Evolutionary conservation across 1,139 yeast genomes (phyloP), one percentile per base, ranked within the genome.

Genomic region (Blastobotrys niveus): DNA sequence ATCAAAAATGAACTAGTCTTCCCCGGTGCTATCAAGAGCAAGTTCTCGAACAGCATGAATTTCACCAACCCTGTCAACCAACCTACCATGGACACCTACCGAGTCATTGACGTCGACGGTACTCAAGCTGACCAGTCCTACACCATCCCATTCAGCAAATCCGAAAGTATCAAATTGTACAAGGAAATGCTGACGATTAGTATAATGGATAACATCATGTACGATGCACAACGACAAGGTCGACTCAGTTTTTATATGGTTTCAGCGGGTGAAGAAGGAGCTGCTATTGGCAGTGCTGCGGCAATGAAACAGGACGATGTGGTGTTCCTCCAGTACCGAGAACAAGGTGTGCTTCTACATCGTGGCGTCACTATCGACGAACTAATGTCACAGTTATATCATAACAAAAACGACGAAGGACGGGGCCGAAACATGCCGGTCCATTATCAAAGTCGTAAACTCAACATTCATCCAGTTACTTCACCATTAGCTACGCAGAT

Each of bases 181-280:
- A 51, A 47, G 24, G 62, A 63, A 27, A 64, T 64, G 68, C 49
- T 62, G 37, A 60, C 64, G 4, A 51, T 62, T 29, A 52, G 58
- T 39, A 58, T 61, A 30, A 48, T 61, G 56, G 65, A 61, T 41
- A 43, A 54, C 27, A 62, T 64, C 49, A 61, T 64, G 65, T 64
- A 61, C 47, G 68, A 64, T 37, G 67, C 68, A 5, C 68, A 64
- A 48, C 55, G 68, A 30, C 68, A 64, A 46, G 68, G 68, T 14
- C 52, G 68, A 17, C 51, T 64, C 22, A 56, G 62, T 34, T 64
- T 64, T 47, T 64, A 64, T 51, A 63, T 64, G 67, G 66, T 63
- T 19, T 56, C 61, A 40, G 64, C 64, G n/a, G 68, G 68, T 14
- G 68, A 64, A 42, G 68, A 64, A 45, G 68, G 67, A 2, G 59